Evolutionary conservation across 352 stramenopile species (phyloP).

Genomic region (Globisporangium parvum): DNA sequence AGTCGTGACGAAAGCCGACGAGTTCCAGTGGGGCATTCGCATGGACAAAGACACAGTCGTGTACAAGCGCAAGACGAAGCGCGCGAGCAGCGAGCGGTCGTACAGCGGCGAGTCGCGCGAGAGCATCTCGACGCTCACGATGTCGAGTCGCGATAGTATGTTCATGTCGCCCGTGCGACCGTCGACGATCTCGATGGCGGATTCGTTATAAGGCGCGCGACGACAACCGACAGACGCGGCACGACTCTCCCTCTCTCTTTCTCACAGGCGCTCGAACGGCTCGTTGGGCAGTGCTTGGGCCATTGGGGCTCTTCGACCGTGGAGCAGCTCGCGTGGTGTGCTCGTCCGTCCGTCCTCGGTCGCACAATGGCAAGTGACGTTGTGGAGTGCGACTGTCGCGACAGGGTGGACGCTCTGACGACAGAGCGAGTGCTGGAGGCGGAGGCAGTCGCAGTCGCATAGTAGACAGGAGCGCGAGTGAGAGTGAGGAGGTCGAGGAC

Average conservation of each 20-base stretch:
- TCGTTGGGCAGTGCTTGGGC: too few relatives aligned
- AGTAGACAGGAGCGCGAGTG: background rate
- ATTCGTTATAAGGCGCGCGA: constrained; percentile 19
- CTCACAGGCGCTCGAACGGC: too few relatives aligned
- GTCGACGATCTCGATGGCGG: constrained; percentile 62
- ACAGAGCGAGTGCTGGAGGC: background rate
- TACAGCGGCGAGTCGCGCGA: constrained; percentile 61
- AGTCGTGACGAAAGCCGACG: constrained; percentile 75
- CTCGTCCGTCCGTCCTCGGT: too few relatives aligned
- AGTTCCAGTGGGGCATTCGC: constrained; percentile 87
- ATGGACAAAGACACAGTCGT: constrained; percentile 89
- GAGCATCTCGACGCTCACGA: constrained; percentile 73
- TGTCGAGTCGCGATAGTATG: constrained; percentile 72
- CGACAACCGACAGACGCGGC: too few relatives aligned
- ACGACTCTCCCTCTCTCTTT: too few relatives aligned
- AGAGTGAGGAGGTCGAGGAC: too few relatives aligned
- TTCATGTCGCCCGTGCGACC: constrained; percentile 57
- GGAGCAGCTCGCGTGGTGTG: too few relatives aligned
- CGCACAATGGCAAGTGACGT: too few relatives aligned
- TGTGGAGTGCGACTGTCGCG: background rate
- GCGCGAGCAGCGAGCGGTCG: constrained; percentile 37
- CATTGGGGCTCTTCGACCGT: too few relatives aligned
- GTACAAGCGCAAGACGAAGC: constrained; percentile 87
- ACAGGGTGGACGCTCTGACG: background rate
- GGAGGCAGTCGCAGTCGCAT: too few relatives aligned